Conservation (phyloP, 768 basidiomycete species). For the Plicaturopsis crispa region DNA sequence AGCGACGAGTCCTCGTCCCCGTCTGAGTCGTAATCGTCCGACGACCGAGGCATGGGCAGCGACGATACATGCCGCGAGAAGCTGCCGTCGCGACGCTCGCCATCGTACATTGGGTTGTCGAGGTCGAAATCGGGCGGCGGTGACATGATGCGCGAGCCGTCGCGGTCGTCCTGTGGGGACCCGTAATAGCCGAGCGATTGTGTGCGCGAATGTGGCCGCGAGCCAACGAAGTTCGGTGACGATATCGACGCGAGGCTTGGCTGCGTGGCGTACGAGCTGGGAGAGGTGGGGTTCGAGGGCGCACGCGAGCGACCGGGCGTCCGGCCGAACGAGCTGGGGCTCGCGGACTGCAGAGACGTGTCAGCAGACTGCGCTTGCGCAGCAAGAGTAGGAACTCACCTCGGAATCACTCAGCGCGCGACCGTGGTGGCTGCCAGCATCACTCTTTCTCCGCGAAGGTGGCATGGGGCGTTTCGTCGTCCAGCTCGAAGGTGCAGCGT, state of each 20-base stretch:
- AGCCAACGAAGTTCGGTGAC: constrained; percentile 32
- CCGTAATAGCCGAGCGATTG: constrained; percentile 33
- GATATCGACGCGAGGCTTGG: constrained; percentile 26
- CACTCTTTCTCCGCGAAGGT: constrained; percentile 62
- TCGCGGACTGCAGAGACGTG: constrained; percentile 16
- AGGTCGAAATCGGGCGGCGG: constrained; percentile 31
- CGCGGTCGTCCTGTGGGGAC: constrained; percentile 32
- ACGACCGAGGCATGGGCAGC: constrained; percentile 49
- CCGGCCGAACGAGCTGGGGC: constrained; percentile 37
- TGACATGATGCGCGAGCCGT: constrained; percentile 27
- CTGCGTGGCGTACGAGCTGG: constrained; percentile 21
- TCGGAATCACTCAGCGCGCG: constrained; percentile 62
- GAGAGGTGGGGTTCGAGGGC: constrained; percentile 68
- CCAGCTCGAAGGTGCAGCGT: constrained; percentile 70
- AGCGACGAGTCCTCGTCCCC: constrained; percentile 42
- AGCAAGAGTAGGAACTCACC: constrained; percentile 30
- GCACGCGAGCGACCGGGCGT: constrained; percentile 45
- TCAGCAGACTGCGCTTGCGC: constrained; percentile 4
- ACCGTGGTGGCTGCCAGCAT: constrained; percentile 51
- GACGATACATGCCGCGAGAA: constrained; percentile 44
- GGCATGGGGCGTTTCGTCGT: constrained; percentile 60
- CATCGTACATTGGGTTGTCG: constrained; percentile 15
- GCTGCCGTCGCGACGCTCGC: constrained; percentile 22
- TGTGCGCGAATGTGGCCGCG: constrained; percentile 62
- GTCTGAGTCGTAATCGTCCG: constrained; percentile 31